phyloP scores from a whole-genome alignment of 1,139 yeast species.

The Pichia terricola region DNA sequence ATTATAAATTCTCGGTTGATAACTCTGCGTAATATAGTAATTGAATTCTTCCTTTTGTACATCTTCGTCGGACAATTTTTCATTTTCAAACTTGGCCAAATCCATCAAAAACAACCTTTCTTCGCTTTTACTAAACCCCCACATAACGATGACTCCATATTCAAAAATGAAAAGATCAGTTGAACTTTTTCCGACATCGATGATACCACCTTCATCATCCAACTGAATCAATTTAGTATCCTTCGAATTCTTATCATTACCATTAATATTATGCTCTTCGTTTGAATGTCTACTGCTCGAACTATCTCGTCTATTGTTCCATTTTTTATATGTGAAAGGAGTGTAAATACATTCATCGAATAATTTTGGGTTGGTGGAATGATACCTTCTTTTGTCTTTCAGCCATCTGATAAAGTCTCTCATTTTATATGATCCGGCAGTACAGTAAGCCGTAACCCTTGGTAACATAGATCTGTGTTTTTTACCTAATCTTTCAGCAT shows the following conservation, averaged over 20 bases:
- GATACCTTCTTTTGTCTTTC: constrained; percentile 63
- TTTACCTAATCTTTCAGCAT: constrained; percentile 88
- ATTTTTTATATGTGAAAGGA: constrained; percentile 75
- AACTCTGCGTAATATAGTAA: constrained; percentile 83
- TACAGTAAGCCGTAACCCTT: constrained; percentile 91
- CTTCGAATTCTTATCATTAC: neutral
- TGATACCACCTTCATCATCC: constrained; percentile 93
- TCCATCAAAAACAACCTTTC: constrained; percentile 78
- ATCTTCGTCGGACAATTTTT: constrained; percentile 82
- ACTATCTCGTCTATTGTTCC: constrained; percentile 35
- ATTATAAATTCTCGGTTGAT: constrained; percentile 91
- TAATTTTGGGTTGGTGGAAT: constrained; percentile 73
- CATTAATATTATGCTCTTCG: constrained; percentile 1
- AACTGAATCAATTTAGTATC: constrained; percentile 45
- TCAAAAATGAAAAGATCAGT: constrained; percentile 84
- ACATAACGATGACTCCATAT: constrained; percentile 87
- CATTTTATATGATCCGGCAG: constrained; percentile 88
- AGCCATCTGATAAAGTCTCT: constrained; percentile 79
- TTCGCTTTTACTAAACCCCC: constrained; percentile 87
- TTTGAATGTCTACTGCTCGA: constrained; percentile 3
- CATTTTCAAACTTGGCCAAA: constrained; percentile 80
- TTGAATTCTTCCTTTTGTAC: constrained; percentile 91
- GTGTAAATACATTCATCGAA: constrained; percentile 93
- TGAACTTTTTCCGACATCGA: constrained; percentile 63
- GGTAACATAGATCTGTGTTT: constrained; percentile 79